These are phyloP conservation scores for Penicillium diatomitis DNA, from an alignment of 495 filamentous ascomycete species.

Conservation along the genomic window DNA sequence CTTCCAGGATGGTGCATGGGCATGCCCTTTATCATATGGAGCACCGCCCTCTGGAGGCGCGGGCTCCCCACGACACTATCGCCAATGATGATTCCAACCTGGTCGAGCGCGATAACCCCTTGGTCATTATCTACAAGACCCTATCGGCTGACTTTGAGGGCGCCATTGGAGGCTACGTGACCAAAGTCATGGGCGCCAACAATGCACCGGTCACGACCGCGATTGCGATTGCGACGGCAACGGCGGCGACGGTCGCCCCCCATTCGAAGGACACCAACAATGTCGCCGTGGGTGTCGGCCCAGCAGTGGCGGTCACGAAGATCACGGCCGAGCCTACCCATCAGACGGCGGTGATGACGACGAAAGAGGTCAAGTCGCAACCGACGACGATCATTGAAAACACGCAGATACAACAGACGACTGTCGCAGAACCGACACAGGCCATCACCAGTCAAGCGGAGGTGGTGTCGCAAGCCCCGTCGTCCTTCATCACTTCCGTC, in stretches of 20 bases:
- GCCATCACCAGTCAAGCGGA: too few species aligned
- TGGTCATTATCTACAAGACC: slow-evolving; percentile 13
- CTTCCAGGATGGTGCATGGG: slow-evolving; percentile 19
- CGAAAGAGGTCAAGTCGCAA: background rate
- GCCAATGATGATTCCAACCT: background rate
- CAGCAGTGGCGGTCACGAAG: slow-evolving; percentile 10
- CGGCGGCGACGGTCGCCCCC: slow-evolving; percentile 1
- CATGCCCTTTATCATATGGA: slow-evolving; percentile 18
- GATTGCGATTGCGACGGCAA: slow-evolving; percentile 2
- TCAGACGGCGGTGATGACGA: slow-evolving; percentile 1
- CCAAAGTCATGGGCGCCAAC: background rate
- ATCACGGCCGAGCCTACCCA: slow-evolving; percentile 3
- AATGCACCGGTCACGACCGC: background rate
- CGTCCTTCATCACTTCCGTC: slow-evolving; percentile 16
- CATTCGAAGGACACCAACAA: background rate
- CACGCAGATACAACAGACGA: background rate
- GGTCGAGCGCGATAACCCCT: slow-evolving; percentile 10
- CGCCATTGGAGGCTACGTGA: slow-evolving; percentile 8
- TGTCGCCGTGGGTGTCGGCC: slow-evolving; percentile 10
- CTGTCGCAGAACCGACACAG: background rate
- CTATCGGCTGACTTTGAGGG: slow-evolving; percentile 7
- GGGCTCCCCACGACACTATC: slow-evolving; percentile 6
- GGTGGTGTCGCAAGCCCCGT: background rate
- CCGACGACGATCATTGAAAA: background rate
- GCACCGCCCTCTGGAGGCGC: slow-evolving; percentile 11